Base-by-base conservation (phyloP, 139 green algal species). In the Eudorina sp. region DNA sequence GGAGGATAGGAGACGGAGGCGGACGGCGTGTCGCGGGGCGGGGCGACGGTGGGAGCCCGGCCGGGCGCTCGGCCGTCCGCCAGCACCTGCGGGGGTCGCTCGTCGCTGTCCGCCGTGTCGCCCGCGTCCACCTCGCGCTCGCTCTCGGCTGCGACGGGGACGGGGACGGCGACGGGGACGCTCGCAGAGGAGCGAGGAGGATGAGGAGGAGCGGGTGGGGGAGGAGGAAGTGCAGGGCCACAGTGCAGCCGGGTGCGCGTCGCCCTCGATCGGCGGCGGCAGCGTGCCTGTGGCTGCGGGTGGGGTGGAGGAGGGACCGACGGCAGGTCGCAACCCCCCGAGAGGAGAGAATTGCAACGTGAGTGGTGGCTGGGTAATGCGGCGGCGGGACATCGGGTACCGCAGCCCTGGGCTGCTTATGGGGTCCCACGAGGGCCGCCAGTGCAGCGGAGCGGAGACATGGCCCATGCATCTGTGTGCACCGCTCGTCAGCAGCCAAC, bases 261-360 rank as follows among this genome's bases (percentile, higher is more conserved):
- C 79, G 29, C 79, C 58, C 0, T 85, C 79, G 3, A 85, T 58
- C 2, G 58, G 55, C 6, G 75, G 79, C 40, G 79, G 36, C 79
- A 45, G 79, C 6, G 79, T 29, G 16, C 58, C 58, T 21, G n/a
- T n/a, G n/a, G n/a, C n/a, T n/a, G n/a, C n/a, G n/a, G n/a, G n/a
- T n/a, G n/a, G n/a, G n/a, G n/a, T n/a, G n/a, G n/a, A n/a, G n/a
- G n/a, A n/a, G n/a, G n/a, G n/a, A n/a, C n/a, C n/a, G n/a, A n/a
- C n/a, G n/a, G n/a, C n/a, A n/a, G n/a, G n/a, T n/a, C n/a, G n/a
- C n/a, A n/a, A n/a, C n/a, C n/a, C n/a, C n/a, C n/a, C n/a, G n/a
- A n/a, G n/a, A n/a, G n/a, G n/a, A n/a, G n/a, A n/a, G n/a, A n/a
- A n/a, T n/a, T n/a, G n/a, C n/a, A n/a, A n/a, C n/a, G n/a, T n/a